Conservation (phyloP, 805 yeast genomes). For the Candida arabinofermentans region DNA sequence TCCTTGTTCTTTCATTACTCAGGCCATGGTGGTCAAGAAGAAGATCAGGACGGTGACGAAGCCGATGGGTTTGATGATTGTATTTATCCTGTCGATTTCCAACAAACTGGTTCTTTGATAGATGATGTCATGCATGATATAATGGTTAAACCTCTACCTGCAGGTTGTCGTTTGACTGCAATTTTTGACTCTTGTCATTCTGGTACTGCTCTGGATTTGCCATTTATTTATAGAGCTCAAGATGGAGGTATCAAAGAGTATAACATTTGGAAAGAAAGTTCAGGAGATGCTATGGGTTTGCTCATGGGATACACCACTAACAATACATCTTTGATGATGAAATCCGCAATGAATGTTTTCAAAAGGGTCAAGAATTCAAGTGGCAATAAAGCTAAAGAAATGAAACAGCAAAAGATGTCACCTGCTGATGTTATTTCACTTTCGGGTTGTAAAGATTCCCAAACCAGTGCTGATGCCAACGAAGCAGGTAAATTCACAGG, state of each 20-base stretch:
- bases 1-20: conserved; percentile 79
- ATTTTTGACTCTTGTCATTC: conserved; percentile 85
- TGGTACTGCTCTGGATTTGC: conserved; percentile 78
- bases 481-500: conserved; percentile 74
- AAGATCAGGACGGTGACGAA: conserved; percentile 45
- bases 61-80: conserved; percentile 35
- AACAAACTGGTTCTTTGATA: conserved; percentile 59
- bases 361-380: conserved; percentile 32
- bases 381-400: conserved; percentile 32
- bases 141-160: conserved; percentile 63
- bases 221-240: conserved; percentile 69
- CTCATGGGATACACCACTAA: conserved; percentile 58
- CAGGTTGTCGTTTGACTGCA: conserved; percentile 76
- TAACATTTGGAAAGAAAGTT: conserved; percentile 70
- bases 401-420: conserved; percentile 55
- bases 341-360: conserved; percentile 35
- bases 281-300: conserved; percentile 58
- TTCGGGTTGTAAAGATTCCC: conserved; percentile 81
- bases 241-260: conserved; percentile 83
- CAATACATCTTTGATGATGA: conserved; percentile 41
- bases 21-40: conserved; percentile 80
- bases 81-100: conserved; percentile 43
- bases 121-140: conserved; percentile 74
- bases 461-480: conserved; percentile 78
- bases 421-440: conserved; percentile 75